Percentiles rank a stretch among this genome's conserved stretches.
These are phyloP conservation scores for Trypethelium eluteriae DNA, from an alignment of 495 filamentous ascomycete species.

Conservation along the genomic window DNA sequence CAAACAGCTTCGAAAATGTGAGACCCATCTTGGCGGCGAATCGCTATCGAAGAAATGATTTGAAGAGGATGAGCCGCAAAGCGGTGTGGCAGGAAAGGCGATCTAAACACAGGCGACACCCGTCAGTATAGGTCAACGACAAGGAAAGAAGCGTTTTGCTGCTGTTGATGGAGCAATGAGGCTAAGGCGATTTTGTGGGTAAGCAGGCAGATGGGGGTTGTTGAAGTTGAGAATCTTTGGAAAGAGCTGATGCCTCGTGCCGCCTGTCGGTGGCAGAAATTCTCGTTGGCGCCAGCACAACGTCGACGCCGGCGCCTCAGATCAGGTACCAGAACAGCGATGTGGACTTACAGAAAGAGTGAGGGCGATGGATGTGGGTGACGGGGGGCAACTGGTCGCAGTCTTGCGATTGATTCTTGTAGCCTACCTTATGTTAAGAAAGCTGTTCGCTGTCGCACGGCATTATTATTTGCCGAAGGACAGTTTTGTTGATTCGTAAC, in stretches of 20 bases:
- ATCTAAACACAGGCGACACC: not conserved
- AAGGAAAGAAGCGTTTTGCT: not conserved
- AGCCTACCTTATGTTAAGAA: not conserved
- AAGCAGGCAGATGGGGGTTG: not conserved
- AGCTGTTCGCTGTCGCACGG: constrained; percentile 4
- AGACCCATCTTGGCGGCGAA: constrained; percentile 79
- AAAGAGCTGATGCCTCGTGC: constrained; percentile 11
- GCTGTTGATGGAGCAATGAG: not conserved
- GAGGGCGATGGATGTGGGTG: not conserved
- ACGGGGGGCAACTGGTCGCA: not conserved
- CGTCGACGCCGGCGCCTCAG: not conserved
- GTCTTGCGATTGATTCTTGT: not conserved
- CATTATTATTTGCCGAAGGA: not conserved
- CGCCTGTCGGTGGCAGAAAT: not conserved
- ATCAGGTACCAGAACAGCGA: not conserved
- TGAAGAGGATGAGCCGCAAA: constrained; percentile 1
- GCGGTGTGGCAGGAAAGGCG: not conserved
- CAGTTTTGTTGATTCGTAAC: constrained; percentile 6
- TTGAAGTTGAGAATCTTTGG: constrained; percentile 10
- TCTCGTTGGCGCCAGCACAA: not conserved
- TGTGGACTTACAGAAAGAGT: not conserved
- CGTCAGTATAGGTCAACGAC: not conserved
- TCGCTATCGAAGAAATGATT: constrained; percentile 7
- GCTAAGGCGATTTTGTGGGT: not conserved
- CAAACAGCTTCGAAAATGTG: constrained; percentile 85